Conservation (phyloP, 257 asterid species). For the Dorcoceras hygrometricum region DNA sequence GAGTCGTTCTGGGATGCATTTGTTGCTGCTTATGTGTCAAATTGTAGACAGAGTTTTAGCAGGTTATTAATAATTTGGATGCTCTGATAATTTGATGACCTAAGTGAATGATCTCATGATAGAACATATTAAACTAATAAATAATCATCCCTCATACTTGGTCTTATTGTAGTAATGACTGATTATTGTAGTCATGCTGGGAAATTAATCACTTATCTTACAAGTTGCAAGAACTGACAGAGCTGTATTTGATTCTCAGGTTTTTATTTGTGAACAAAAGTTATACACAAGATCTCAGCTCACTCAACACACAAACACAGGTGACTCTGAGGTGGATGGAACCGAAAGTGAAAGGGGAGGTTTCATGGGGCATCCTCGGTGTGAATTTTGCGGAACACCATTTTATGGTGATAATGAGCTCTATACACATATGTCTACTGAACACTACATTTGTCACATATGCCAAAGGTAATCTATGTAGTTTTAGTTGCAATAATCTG, state of each 20-base stretch:
- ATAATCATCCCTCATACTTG: not conserved
- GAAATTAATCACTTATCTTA: not conserved
- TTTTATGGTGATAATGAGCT: constrained; percentile 95
- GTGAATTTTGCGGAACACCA: constrained; percentile 85
- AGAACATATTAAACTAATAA: not conserved
- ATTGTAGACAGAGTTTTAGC: too few relatives aligned
- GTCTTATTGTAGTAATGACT: not conserved
- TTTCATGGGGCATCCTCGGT: constrained; percentile 84
- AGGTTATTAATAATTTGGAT: not conserved
- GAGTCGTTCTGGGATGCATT: constrained; percentile 11
- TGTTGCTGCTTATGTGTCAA: not conserved
- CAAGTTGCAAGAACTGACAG: constrained; percentile 22
- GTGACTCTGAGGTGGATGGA: constrained; percentile 98
- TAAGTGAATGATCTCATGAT: not conserved
- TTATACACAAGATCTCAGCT: constrained; percentile 81
- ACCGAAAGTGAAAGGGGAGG: constrained; percentile 98
- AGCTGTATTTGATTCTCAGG: constrained; percentile 39
- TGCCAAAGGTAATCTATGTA: constrained; percentile 68
- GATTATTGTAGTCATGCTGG: not conserved
- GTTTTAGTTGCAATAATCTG: constrained; percentile 7
- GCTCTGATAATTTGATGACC: not conserved
- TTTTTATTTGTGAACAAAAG: constrained; percentile 94
- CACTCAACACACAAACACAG: constrained; percentile 69
- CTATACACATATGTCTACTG: constrained; percentile 87
- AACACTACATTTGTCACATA: constrained; percentile 92